Base-by-base conservation (phyloP, 2,329 filamentous ascomycete genomes). In the Apiospora malaysiana region DNA sequence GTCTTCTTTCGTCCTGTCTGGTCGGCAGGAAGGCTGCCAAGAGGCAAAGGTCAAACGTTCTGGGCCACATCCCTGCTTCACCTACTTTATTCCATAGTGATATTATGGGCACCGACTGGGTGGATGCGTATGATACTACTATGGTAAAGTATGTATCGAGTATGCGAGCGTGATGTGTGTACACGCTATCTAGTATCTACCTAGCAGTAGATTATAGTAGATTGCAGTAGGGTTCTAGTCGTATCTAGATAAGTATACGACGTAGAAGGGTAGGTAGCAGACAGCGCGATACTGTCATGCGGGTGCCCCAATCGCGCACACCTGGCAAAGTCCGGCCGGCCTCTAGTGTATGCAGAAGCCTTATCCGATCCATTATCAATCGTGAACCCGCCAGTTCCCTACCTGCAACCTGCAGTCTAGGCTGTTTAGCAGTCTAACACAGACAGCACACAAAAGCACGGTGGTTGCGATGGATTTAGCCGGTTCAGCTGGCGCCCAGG, bases 341-440 rank as follows among this genome's bases (percentile, higher is more conserved):
- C 6, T 59, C 21, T 59, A 37, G 51, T 37, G 51, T 37, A 59
- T 63, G 56, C 56, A 18, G 12, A n/a, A 63, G 56, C 56, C 56
- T 40, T 63, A 37, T n/a, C 25, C 51, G 51, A 59, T n/a, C 27
- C 16, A 59, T 63, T 40, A 63, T 63, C 56, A 40, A 63, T n/a
- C 27, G 18, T 10, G 40, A 63, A 63, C 21, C 40, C 37, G 56
- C 18, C 40, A n/a, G 16, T 63, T 63, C 21, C n/a, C 18, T n/a
- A 32, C 32, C 32, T 32, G 32, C 32, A 32, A 6, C 6, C 32
- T 32, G 32, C 32, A 32, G 32, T 32, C 32, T 32, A 32, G 32
- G 32, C 32, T 32, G 32, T 32, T 32, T 32, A 14, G 16, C 12
- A 18, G 42, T 45, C 42, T 45, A 40, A 32, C 56, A 40, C 21